Evolutionary conservation across 768 basidiomycete species (phyloP).

Genomic region (Tulasnella sp.): DNA sequence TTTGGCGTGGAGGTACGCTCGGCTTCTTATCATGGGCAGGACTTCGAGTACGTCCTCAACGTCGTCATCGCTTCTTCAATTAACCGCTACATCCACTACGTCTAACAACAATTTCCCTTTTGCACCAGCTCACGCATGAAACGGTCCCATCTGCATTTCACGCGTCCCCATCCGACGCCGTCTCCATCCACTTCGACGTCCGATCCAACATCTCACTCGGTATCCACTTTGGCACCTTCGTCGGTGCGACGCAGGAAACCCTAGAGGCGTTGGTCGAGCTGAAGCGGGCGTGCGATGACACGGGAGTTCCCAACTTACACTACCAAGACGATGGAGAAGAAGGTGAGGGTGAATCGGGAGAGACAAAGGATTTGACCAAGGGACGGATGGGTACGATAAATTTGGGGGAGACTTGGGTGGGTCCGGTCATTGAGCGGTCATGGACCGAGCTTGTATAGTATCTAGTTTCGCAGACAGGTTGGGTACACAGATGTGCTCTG

Average conservation of each 20-base stretch:
- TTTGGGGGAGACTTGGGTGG: too few species aligned
- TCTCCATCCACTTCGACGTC: constrained; percentile 32
- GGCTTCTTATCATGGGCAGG: constrained; percentile 32
- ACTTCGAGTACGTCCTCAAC: constrained; percentile 27
- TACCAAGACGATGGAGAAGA: too few species aligned
- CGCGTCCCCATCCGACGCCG: constrained; percentile 34
- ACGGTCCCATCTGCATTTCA: constrained; percentile 30
- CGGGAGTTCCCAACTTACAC: too few species aligned
- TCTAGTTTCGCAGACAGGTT: too few species aligned
- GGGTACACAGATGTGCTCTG: too few species aligned
- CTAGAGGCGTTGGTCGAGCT: constrained; percentile 32
- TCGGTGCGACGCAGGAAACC: constrained; percentile 34
- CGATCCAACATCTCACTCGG: constrained; percentile 30
- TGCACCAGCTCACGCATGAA: constrained; percentile 24
- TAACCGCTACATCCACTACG: neutral
- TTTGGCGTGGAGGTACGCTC: constrained; percentile 37
- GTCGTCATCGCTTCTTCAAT: neutral
- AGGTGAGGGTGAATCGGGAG: neutral
- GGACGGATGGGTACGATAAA: too few species aligned
- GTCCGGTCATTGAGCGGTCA: too few species aligned
- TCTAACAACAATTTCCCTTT: neutral
- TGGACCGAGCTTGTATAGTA: too few species aligned
- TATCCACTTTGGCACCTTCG: constrained; percentile 39
- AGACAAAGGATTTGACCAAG: neutral
- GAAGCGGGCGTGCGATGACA: neutral